Conservation (phyloP, 2,329 filamentous ascomycete genomes). For the Neofusicoccum sp. region DNA sequence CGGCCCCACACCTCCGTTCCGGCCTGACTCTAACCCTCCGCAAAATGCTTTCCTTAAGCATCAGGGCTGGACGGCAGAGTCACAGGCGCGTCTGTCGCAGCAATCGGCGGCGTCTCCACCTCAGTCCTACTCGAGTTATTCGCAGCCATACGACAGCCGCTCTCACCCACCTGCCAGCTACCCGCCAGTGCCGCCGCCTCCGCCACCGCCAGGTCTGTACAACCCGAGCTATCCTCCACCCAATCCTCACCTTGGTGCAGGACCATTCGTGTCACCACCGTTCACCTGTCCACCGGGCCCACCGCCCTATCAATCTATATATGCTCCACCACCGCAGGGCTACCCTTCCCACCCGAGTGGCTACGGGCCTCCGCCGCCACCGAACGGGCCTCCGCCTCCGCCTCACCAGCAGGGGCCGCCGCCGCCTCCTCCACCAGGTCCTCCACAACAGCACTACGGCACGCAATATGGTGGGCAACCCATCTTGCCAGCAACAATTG, state of each 20-base stretch:
- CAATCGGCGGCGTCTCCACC: slow-evolving; percentile 10
- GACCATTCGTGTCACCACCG: slow-evolving; percentile 9
- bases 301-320: slow-evolving; percentile 17
- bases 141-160: slow-evolving; percentile 12
- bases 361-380: slow-evolving; percentile 11
- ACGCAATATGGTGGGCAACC: slow-evolving; percentile 40
- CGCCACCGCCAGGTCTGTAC: slow-evolving; percentile 4
- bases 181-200: slow-evolving; percentile 3
- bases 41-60: slow-evolving; percentile 15
- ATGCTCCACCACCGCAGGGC: background rate
- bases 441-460: slow-evolving; percentile 5
- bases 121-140: slow-evolving; percentile 4
- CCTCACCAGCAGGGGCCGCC: slow-evolving; percentile 2
- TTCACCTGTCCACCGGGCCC: slow-evolving; percentile 16
- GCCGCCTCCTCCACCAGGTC: slow-evolving; percentile 6
- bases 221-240: slow-evolving; percentile 6
- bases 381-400: background rate
- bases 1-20: slow-evolving; percentile 13
- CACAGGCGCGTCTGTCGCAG: slow-evolving; percentile 10
- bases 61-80: slow-evolving; percentile 15
- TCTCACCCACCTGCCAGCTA: slow-evolving; percentile 1
- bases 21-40: slow-evolving; percentile 15
- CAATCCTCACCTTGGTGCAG: slow-evolving; percentile 12
- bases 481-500: slow-evolving; percentile 39
- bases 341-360: background rate